A percentile compares a stretch with the other conserved stretches of the same genome.
Evolutionary conservation across 2,329 filamentous ascomycete genomes (phyloP).

Genomic region (Calonectria leucothoes): DNA sequence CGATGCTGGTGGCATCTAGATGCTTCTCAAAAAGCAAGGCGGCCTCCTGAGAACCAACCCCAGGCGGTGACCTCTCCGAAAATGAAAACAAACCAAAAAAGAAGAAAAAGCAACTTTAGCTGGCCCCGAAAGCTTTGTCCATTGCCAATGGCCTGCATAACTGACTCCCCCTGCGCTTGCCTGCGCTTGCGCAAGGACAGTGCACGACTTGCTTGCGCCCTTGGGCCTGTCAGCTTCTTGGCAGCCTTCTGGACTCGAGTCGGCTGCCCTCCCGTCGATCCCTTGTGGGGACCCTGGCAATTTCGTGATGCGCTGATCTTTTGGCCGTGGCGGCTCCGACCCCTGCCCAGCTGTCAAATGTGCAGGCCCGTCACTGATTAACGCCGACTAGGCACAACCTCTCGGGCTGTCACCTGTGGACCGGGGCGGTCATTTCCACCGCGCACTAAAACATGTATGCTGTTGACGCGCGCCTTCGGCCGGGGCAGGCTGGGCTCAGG

Average conservation of each 20-base stretch:
- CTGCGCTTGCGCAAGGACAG: constrained; percentile 15
- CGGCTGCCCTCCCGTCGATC: constrained; percentile 23
- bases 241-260: constrained; percentile 12
- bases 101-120: constrained; percentile 36
- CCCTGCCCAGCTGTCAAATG: constrained; percentile 36
- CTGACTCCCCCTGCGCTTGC: too few species aligned
- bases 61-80: neutral
- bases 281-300: constrained; percentile 34
- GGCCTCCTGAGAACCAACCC: constrained; percentile 4
- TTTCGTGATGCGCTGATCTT: constrained; percentile 36
- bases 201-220: neutral
- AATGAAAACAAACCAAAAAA: too few species aligned
- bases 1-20: constrained; percentile 13
- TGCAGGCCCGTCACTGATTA: constrained; percentile 28
- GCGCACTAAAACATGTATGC: constrained; percentile 33
- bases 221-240: constrained; percentile 16
- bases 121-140: constrained; percentile 32
- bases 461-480: constrained; percentile 14
- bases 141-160: constrained; percentile 33
- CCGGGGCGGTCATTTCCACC: constrained; percentile 30
- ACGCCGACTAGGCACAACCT: constrained; percentile 20
- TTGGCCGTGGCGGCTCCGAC: constrained; percentile 16
- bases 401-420: constrained; percentile 17
- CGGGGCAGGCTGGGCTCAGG: constrained; percentile 33
- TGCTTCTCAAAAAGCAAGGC: constrained; percentile 33